These are phyloP conservation scores for Tulasnella sp. DNA, from an alignment of 768 basidiomycete genomes.

Conservation along the genomic window DNA sequence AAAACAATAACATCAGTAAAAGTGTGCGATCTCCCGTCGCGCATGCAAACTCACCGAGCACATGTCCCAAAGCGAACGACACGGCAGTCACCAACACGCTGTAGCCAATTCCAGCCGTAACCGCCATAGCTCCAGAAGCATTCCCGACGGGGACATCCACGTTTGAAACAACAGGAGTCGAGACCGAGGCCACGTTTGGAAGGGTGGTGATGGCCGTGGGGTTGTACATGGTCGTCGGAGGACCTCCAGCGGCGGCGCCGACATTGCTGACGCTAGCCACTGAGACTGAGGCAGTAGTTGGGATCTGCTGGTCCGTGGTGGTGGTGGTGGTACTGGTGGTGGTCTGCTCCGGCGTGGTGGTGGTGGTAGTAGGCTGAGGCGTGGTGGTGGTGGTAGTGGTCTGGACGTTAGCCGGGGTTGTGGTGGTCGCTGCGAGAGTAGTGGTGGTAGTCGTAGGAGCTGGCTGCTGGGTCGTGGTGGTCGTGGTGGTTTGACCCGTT, in stretches of 20 bases:
- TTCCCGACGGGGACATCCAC: not conserved
- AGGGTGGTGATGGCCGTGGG: not conserved
- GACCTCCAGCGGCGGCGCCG: not conserved
- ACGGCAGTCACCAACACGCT: not conserved
- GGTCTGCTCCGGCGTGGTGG: not conserved
- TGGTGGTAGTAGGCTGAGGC: not conserved
- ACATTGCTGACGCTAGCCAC: too few species aligned
- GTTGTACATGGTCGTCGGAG: not conserved
- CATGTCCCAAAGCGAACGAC: not conserved
- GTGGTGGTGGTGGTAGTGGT: not conserved
- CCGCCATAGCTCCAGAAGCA: not conserved
- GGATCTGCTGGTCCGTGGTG: not conserved
- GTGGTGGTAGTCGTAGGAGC: not conserved
- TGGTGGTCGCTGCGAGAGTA: not conserved
- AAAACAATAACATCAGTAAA: not conserved
- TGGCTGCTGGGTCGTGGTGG: not conserved
- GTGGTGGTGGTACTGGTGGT: not conserved
- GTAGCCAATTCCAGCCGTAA: not conserved
- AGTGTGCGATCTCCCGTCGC: not conserved
- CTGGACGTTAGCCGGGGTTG: not conserved
- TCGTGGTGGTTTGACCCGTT: not conserved
- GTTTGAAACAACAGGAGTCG: not conserved
- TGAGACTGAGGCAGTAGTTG: not conserved
- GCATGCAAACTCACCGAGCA: not conserved
- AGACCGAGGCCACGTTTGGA: not conserved